Percentiles rank a stretch among this genome's conserved stretches.
phyloP scores from a whole-genome alignment of 1,139 yeast genomes.

The Saccharomyces hybrid region DNA sequence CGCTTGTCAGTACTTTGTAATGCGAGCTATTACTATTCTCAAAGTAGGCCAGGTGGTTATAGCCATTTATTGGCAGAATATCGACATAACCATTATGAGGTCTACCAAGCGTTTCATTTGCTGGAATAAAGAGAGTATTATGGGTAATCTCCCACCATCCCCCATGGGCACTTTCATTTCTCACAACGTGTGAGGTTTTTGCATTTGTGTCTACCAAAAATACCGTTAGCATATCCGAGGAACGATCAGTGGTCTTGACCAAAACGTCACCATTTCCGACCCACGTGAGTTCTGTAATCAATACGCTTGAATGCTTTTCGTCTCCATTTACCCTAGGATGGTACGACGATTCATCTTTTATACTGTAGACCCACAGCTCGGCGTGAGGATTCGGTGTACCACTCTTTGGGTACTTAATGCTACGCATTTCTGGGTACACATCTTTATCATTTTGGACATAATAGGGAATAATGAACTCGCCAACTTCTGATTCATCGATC shows the following conservation, averaged over 20 bases:
- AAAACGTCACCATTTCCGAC: constrained; percentile 50
- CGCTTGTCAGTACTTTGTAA: constrained; percentile 50
- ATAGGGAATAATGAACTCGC: constrained; percentile 63
- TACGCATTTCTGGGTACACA: constrained; percentile 59
- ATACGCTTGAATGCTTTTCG: constrained; percentile 26
- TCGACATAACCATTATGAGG: constrained; percentile 64
- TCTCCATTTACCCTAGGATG: constrained; percentile 48
- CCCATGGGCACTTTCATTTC: constrained; percentile 41
- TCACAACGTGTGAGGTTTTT: constrained; percentile 33
- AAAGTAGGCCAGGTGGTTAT: constrained; percentile 67
- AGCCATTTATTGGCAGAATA: constrained; percentile 54
- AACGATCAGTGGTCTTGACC: constrained; percentile 65
- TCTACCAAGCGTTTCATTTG: constrained; percentile 38
- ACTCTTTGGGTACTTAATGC: constrained; percentile 84
- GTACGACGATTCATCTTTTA: constrained; percentile 31
- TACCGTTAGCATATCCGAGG: constrained; percentile 56
- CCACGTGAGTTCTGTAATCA: constrained; percentile 72
- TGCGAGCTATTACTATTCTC: constrained; percentile 43
- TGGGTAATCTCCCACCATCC: constrained; percentile 83
- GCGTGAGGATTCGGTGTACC: constrained; percentile 74
- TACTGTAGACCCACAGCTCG: constrained; percentile 37
- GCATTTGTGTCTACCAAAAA: constrained; percentile 42
- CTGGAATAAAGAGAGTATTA: constrained; percentile 63
- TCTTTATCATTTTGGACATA: constrained; percentile 47
- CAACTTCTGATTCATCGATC: constrained; percentile 69